These are phyloP conservation scores for Senna siamea DNA, from an alignment of 306 rosid genomes.

Conservation along the genomic window DNA sequence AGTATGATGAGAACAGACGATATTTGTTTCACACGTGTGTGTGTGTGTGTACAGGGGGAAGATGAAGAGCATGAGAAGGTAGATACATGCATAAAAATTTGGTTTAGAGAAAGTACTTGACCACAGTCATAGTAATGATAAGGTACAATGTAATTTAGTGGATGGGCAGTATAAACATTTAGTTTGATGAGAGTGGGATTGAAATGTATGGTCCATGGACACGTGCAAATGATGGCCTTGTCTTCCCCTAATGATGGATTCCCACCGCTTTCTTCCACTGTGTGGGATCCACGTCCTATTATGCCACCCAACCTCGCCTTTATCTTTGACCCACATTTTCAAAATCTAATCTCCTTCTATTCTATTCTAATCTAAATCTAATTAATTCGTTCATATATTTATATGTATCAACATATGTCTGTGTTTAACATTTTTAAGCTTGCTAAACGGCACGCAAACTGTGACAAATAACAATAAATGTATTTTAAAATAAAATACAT, in stretches of 20 bases:
- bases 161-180: not conserved
- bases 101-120: not conserved
- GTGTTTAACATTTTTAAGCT: no score
- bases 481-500: no score
- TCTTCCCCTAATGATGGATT: slow-evolving; percentile 75
- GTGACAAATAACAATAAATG: no score
- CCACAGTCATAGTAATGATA: not conserved
- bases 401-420: no score
- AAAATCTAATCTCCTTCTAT: not conserved
- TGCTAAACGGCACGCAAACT: no score
- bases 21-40: no score
- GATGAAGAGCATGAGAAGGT: no score
- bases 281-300: slow-evolving; percentile 71
- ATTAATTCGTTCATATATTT: no score
- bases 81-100: no score
- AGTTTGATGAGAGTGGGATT: slow-evolving; percentile 11
- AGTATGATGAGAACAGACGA: no score
- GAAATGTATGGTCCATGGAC: slow-evolving; percentile 65
- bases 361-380: no score
- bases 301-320: slow-evolving; percentile 61
- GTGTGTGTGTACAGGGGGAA: no score
- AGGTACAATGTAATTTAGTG: not conserved
- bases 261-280: slow-evolving; percentile 91
- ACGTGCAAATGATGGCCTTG: slow-evolving; percentile 88
- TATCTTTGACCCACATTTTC: slow-evolving; percentile 62